Conservation (phyloP, 345 rosid genomes). For the Eucalyptus sp. region DNA sequence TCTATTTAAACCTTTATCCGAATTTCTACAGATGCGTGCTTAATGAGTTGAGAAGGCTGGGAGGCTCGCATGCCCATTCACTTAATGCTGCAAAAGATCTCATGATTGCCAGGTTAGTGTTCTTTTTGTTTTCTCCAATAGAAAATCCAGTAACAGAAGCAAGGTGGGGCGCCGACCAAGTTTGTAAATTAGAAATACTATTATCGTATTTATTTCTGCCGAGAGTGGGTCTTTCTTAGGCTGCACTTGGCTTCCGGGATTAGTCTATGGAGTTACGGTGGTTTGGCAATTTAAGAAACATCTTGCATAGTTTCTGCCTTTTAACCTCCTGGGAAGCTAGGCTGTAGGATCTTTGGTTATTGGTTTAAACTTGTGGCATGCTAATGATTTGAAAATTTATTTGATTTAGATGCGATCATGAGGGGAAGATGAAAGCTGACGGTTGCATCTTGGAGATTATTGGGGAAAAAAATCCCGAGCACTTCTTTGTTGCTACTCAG, state of each 20-base stretch:
- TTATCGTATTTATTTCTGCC: not conserved
- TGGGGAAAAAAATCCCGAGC: conserved; percentile 52
- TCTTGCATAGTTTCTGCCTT: not conserved
- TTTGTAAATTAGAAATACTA: not conserved
- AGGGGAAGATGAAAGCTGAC: conserved; percentile 46
- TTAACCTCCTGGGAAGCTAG: not conserved
- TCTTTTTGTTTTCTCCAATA: not conserved
- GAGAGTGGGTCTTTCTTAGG: not conserved
- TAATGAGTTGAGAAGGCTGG: conserved; percentile 70
- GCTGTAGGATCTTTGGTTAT: not conserved
- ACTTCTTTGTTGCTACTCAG: conserved; percentile 86
- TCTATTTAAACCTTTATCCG: not conserved
- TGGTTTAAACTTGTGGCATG: not conserved
- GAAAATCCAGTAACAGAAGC: rapidly evolving
- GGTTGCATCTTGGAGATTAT: conserved; percentile 56
- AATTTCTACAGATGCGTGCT: conserved; percentile 41
- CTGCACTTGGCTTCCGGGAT: not conserved
- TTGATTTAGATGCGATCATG: conserved; percentile 69
- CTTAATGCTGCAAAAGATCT: conserved; percentile 50
- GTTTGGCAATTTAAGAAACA: not conserved
- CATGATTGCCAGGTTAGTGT: conserved; percentile 44
- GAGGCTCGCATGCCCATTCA: conserved; percentile 38
- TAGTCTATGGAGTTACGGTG: not conserved
- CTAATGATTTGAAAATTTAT: not conserved
- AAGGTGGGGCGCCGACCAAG: not conserved